Evolutionary conservation across 2,329 filamentous ascomycete genomes (phyloP).

Genomic region (Fusarium nelsonii): DNA sequence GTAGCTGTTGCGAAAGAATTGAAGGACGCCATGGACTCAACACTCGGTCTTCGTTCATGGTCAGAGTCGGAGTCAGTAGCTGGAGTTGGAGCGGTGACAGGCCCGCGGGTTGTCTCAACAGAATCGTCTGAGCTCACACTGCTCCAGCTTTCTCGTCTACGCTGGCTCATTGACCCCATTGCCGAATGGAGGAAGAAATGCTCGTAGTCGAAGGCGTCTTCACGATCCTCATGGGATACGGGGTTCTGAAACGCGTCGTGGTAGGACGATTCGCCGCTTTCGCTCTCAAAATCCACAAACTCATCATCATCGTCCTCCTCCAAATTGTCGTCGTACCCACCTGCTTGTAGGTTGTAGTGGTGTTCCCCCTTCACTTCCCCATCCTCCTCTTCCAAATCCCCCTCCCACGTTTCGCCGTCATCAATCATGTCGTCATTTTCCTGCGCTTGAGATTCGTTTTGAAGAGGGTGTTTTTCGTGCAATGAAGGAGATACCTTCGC

Average conservation of each 20-base stretch:
- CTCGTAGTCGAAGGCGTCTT: conserved; percentile 96
- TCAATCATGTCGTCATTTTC: conserved; percentile 53
- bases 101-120: conserved; percentile 70
- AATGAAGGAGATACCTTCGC: background rate
- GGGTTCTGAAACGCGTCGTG: conserved; percentile 70
- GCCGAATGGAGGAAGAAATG: conserved; percentile 95
- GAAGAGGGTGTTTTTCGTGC: conserved; percentile 32
- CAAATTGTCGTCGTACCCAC: conserved; percentile 42
- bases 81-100: conserved; percentile 24
- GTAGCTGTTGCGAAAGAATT: conserved; percentile 70
- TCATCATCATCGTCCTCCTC: conserved; percentile 50
- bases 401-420: conserved; percentile 32
- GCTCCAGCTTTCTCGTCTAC: conserved; percentile 57
- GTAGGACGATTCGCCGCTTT: conserved; percentile 73
- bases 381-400: conserved; percentile 18
- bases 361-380: conserved; percentile 39
- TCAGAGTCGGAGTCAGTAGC: conserved; percentile 32
- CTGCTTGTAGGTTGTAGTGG: conserved; percentile 36
- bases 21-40: conserved; percentile 63
- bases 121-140: conserved; percentile 72
- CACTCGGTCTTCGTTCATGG: conserved; percentile 58
- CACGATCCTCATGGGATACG: conserved; percentile 88
- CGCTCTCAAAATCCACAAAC: conserved; percentile 63
- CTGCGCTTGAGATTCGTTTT: conserved; percentile 11
- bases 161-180: conserved; percentile 78